Evolutionary conservation across 371 early-diverging fungal genomes (phyloP), one percentile per base, ranked within the genome.

Genomic region (Zopfochytrium polystomum): DNA sequence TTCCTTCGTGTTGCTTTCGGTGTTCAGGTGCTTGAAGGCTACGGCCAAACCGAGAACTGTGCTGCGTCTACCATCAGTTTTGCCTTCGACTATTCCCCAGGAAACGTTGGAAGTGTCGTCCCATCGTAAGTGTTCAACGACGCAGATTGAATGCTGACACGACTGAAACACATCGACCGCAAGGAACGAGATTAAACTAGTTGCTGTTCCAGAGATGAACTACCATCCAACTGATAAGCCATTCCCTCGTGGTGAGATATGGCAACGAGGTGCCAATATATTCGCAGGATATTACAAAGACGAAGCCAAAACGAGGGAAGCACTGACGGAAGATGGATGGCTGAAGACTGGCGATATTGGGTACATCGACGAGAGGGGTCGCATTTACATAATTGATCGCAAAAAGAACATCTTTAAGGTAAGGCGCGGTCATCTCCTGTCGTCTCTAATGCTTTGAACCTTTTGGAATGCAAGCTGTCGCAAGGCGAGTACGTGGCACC

Each of bases 401-500:
- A 90, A 90, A 71, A 98, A 98, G 81, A 93, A 95, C 66, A 93
- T 98, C 53, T 98, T 99, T 84, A 99, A 99, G 81, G 65, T 59
- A 20, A 20, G 52, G 5, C 6, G 33, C 32, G 5, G n/a, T 11
- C 7, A 7, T 7, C 38, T 34, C 4, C 33, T 53, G 15, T 53
- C 38, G 32, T 11, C 7, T 22, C 22, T 7, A n/a, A 22, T 22
- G 22, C 13, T 48, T 7, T 22, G 22, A 7, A 48, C 18, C 9
- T 34, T 30, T 34, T 18, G 11, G 22, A 13, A 11, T 84, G 84
- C 66, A 82, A 65, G 66, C 62, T 85, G 49, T 71, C 79, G 7
- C 88, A 86, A 71, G 97, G 97, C 53, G 99, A 99, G 79, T 99
- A 97, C 78, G 85, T 99, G 64, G 94, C 96, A 0, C 98, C 98